A percentile compares a stretch with the other conserved stretches of the same genome.
phyloP scores from a whole-genome alignment of 2,329 filamentous ascomycete genomes.

The Polytolypa hystricis region DNA sequence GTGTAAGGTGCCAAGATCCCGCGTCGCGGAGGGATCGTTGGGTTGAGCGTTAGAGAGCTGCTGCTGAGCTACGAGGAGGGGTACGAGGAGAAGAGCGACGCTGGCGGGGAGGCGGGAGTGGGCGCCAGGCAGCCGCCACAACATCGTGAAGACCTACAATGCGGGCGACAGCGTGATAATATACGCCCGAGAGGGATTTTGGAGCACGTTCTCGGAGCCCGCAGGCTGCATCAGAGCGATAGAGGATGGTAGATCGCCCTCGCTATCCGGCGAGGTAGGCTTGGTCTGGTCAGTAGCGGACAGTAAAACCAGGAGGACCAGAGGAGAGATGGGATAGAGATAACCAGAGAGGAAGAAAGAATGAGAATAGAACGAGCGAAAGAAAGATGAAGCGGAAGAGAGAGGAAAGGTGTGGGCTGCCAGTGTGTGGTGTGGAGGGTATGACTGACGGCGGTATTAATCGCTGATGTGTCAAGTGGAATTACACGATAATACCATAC shows the following conservation, averaged over 20 bases:
- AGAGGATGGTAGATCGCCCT: neutral
- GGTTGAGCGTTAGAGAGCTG: constrained; percentile 36
- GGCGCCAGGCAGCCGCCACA: constrained; percentile 54
- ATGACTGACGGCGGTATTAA: too few relatives aligned
- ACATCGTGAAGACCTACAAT: constrained; percentile 40
- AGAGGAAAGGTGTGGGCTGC: too few relatives aligned
- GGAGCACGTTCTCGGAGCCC: neutral
- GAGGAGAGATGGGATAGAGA: neutral
- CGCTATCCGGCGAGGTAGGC: too few relatives aligned
- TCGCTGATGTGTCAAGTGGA: too few relatives aligned
- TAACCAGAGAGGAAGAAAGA: neutral
- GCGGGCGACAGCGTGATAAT: neutral
- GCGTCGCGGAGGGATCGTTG: constrained; percentile 20
- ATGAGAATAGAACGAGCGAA: neutral
- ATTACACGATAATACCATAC: too few relatives aligned
- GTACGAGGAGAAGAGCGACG: constrained; percentile 48
- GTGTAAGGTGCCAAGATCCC: constrained; percentile 13
- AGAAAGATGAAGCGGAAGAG: neutral
- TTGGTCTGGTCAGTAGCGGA: neutral
- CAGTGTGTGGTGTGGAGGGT: too few relatives aligned
- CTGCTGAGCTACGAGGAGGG: constrained; percentile 54
- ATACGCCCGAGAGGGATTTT: neutral
- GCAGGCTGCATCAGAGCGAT: constrained; percentile 3
- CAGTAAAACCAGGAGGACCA: neutral
- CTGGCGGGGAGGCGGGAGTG: constrained; percentile 44